These are phyloP conservation scores for Boletales sp. DNA, from an alignment of 768 basidiomycete species.

Conservation along the genomic window DNA sequence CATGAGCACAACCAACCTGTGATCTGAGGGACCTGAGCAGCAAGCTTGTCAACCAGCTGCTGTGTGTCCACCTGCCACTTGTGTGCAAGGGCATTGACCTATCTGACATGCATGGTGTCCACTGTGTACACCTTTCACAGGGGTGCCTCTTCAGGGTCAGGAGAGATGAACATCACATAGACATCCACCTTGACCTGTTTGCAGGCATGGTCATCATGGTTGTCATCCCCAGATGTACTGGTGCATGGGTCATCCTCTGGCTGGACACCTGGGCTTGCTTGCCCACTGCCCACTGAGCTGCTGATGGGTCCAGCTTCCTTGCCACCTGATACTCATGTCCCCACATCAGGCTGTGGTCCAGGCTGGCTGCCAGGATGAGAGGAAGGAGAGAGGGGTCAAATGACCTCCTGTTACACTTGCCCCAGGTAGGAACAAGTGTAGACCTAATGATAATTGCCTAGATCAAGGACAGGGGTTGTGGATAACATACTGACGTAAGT, in stretches of 20 bases:
- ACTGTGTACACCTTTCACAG: neutral
- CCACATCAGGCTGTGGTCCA: neutral
- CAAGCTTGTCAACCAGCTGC: neutral
- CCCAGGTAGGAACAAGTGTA: too few relatives aligned
- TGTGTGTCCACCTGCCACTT: neutral
- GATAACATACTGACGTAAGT: too few relatives aligned
- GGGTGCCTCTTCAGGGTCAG: neutral
- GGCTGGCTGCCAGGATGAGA: neutral
- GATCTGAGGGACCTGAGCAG: neutral
- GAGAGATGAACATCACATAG: conserved; percentile 1
- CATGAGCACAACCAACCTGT: neutral
- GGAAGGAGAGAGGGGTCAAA: neutral
- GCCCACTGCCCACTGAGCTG: neutral
- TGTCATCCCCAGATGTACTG: neutral
- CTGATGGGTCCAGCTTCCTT: too few relatives aligned
- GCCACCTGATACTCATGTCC: neutral
- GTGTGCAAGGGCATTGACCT: neutral
- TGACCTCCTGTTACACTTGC: too few relatives aligned
- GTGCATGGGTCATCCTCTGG: neutral
- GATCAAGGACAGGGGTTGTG: too few relatives aligned
- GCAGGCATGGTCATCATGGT: neutral
- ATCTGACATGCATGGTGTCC: neutral
- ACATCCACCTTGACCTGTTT: neutral
- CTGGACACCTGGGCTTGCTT: neutral
- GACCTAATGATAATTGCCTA: too few relatives aligned